Conservation (phyloP, 2,329 filamentous ascomycete genomes). For the Incumbomyces delicatus region DNA sequence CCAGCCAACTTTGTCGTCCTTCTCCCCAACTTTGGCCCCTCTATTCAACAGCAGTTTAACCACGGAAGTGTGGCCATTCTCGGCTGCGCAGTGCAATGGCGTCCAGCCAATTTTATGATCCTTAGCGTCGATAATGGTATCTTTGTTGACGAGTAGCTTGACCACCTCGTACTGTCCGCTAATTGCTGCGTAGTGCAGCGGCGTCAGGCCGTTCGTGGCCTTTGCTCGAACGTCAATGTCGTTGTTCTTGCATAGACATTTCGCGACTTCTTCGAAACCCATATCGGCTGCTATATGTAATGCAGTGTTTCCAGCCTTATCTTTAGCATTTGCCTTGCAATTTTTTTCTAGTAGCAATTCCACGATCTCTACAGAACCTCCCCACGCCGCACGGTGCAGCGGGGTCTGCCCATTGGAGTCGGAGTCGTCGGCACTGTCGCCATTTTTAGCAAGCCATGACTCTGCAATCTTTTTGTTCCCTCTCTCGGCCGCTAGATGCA, state of each 20-base stretch:
- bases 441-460: background rate
- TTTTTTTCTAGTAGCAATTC: background rate
- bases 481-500: background rate
- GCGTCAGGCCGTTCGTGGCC: background rate
- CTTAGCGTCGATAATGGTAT: background rate
- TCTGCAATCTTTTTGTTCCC: background rate
- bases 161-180: background rate
- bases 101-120: background rate
- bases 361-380: background rate
- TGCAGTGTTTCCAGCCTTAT: background rate
- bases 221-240: background rate
- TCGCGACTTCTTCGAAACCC: background rate
- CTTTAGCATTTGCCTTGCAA: too few relatives aligned
- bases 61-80: background rate
- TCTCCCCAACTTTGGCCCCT: background rate
- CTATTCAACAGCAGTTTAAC: constrained; percentile 10
- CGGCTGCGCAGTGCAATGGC: background rate
- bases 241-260: background rate
- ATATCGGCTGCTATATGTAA: background rate
- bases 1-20: background rate
- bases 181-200: background rate
- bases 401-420: background rate
- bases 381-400: background rate
- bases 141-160: background rate
- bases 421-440: too few relatives aligned